Evolutionary conservation across 2,329 filamentous ascomycete genomes (phyloP), one percentile per base, ranked within the genome.

Genomic region (Mycocentrospora acerina): DNA sequence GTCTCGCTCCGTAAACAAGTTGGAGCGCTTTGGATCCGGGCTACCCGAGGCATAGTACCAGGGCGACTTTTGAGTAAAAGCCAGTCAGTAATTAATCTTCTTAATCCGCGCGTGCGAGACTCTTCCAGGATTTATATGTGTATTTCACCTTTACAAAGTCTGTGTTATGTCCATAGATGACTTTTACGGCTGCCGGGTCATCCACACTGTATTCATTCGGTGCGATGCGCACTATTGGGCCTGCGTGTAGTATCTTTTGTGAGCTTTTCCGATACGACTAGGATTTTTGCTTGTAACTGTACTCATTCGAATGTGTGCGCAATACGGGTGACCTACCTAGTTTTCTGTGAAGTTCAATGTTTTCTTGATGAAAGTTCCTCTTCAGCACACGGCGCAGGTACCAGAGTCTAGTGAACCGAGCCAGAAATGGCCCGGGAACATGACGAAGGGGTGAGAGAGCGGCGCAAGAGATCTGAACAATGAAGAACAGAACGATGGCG

Each of bases 41-140:
- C 13, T 29, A 25, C 24, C 27, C 33, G 17, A 35, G 18, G 25
- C 33, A 11, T 29, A 18, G 24, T 35, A 35, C 33, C 33, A 35
- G n/a, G n/a, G n/a, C n/a, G n/a, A n/a, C n/a, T n/a, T n/a, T n/a
- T n/a, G n/a, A n/a, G n/a, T n/a, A n/a, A n/a, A n/a, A n/a, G n/a
- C n/a, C n/a, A n/a, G n/a, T n/a, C n/a, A n/a, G n/a, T n/a, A n/a
- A n/a, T n/a, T n/a, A n/a, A n/a, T n/a, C n/a, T n/a, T n/a, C n/a
- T n/a, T n/a, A n/a, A n/a, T n/a, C n/a, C n/a, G n/a, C n/a, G n/a
- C n/a, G n/a, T n/a, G n/a, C n/a, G n/a, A n/a, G n/a, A n/a, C n/a
- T n/a, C n/a, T n/a, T n/a, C n/a, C n/a, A n/a, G n/a, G n/a, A n/a
- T n/a, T n/a, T n/a, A n/a, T n/a, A n/a, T n/a, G n/a, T n/a, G n/a